Conservation (phyloP, 805 yeast genomes). For the Sugiyamaella valdiviana region DNA sequence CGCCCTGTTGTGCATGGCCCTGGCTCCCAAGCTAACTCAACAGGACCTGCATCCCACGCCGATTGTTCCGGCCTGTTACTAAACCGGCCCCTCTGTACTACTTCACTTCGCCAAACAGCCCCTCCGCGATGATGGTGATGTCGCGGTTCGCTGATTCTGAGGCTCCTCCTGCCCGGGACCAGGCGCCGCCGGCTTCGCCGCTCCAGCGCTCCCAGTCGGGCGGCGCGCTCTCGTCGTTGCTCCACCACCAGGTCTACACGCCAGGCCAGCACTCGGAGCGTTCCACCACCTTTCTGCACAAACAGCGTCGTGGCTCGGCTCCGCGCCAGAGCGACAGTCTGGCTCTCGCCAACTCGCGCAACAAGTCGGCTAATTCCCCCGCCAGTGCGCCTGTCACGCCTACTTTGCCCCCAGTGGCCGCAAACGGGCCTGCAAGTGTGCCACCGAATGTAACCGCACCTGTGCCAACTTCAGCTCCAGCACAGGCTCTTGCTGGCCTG, state of each 20-base stretch:
- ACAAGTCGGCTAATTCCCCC: not conserved
- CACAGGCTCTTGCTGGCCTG: too few species aligned
- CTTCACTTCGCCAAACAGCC: not conserved
- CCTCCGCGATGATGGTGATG: not conserved
- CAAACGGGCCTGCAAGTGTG: too few species aligned
- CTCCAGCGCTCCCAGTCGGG: conserved; percentile 7
- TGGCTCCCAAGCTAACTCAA: too few species aligned
- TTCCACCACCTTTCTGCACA: conserved; percentile 18
- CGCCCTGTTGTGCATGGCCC: too few species aligned
- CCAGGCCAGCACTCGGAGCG: conserved; percentile 11
- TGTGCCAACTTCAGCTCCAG: too few species aligned
- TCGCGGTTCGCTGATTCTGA: not conserved
- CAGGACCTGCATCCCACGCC: too few species aligned
- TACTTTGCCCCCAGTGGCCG: not conserved
- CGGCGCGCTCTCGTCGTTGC: not conserved
- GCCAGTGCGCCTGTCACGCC: not conserved
- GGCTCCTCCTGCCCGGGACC: not conserved
- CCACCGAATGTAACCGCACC: too few species aligned
- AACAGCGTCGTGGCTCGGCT: conserved; percentile 16
- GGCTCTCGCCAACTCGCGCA: not conserved
- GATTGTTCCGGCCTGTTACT: too few species aligned
- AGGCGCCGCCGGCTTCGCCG: too few species aligned
- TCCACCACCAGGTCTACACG: conserved; percentile 9
- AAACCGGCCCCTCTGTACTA: not conserved
- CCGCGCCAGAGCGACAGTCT: not conserved